Conservation (phyloP, 208 protist species). For the Trypanosoma avium region DNA sequence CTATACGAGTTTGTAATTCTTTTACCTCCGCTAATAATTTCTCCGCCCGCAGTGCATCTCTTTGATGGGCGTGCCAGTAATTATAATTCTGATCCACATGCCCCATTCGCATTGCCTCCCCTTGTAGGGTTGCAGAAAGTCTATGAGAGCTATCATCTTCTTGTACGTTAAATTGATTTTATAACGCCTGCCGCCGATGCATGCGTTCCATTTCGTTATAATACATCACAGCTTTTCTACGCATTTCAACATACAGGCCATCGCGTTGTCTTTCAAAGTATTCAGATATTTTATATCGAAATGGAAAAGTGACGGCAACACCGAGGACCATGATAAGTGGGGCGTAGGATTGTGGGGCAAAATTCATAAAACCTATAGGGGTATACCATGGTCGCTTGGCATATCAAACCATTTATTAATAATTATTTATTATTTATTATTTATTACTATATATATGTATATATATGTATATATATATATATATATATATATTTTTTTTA, state of each 20-base stretch:
- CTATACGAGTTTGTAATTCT: slow-evolving; percentile 60
- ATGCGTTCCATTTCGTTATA: slow-evolving; percentile 88
- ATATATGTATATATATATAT: slow-evolving; percentile 6
- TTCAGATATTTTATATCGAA: slow-evolving; percentile 81
- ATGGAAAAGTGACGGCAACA: slow-evolving; percentile 45
- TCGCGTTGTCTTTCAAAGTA: slow-evolving; percentile 87
- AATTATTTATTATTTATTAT: not conserved
- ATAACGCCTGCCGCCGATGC: slow-evolving; percentile 80
- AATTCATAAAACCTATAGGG: slow-evolving; percentile 85
- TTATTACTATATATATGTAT: not conserved
- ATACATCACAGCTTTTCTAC: slow-evolving; percentile 77
- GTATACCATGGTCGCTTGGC: slow-evolving; percentile 82
- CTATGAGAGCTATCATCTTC: slow-evolving; percentile 71
- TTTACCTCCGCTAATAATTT: slow-evolving; percentile 80
- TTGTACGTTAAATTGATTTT: slow-evolving; percentile 71
- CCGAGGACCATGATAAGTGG: slow-evolving; percentile 40
- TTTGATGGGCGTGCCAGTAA: slow-evolving; percentile 87
- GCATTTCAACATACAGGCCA: slow-evolving; percentile 70
- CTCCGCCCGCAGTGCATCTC: slow-evolving; percentile 81
- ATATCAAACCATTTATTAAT: slow-evolving; percentile 77
- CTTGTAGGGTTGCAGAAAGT: slow-evolving; percentile 40
- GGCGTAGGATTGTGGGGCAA: slow-evolving; percentile 56
- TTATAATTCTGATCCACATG: slow-evolving; percentile 75
- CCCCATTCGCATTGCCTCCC: slow-evolving; percentile 56
- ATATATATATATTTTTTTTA: not conserved